Conservation (phyloP, 768 basidiomycete genomes). For the Macrolepiota fuliginosa region DNA sequence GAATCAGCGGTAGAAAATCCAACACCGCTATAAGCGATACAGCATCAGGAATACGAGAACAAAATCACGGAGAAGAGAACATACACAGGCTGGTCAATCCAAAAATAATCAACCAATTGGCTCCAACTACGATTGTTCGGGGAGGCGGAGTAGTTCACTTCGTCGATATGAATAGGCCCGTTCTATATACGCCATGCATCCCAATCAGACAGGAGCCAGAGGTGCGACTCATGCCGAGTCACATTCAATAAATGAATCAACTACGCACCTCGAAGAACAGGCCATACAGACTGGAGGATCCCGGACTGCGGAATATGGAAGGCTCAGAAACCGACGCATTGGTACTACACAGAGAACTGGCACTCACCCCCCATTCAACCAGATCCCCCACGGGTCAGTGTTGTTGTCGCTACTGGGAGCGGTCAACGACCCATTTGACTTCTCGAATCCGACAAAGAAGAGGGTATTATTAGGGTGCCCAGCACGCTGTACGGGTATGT, state of each 20-base stretch:
- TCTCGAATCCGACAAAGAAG: constrained; percentile 67
- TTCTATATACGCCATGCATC: constrained; percentile 52
- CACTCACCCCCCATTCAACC: constrained; percentile 64
- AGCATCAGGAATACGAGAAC: neutral
- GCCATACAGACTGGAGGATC: constrained; percentile 67
- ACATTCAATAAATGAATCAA: no score
- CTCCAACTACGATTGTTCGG: constrained; percentile 59
- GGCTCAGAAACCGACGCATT: neutral
- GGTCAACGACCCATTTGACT: constrained; percentile 53
- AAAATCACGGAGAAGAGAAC: constrained; percentile 9
- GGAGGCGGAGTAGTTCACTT: constrained; percentile 41
- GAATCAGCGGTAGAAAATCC: constrained; percentile 67
- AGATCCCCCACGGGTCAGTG: constrained; percentile 66
- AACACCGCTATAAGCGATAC: constrained; percentile 32
- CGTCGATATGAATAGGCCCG: constrained; percentile 60
- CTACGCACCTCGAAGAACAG: constrained; percentile 60
- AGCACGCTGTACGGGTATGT: constrained; percentile 55
- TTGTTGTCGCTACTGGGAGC: constrained; percentile 25
- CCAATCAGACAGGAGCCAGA: constrained; percentile 31
- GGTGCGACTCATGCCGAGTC: no score
- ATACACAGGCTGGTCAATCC: constrained; percentile 74
- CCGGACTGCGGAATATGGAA: constrained; percentile 41
- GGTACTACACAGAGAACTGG: neutral
- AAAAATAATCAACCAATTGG: constrained; percentile 62
- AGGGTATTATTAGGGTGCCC: constrained; percentile 64